phyloP scores from a whole-genome alignment of 331 rosid species.

The Quercus phellos region DNA sequence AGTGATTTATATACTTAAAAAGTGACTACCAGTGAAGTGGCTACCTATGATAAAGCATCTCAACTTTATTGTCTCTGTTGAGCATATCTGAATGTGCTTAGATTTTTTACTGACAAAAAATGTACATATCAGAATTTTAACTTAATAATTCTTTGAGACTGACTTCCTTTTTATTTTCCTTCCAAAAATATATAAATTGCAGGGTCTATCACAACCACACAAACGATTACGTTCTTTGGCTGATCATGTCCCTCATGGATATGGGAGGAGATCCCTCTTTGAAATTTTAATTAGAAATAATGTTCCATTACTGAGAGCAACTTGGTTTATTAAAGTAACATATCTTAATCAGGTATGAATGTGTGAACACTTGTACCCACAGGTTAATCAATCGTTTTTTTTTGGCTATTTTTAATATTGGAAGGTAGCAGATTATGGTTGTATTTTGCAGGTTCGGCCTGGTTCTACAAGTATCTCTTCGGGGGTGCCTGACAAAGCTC shows the following conservation, averaged over 20 bases:
- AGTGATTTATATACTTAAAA: neutral
- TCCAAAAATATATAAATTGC: neutral
- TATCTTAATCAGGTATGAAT: slow-evolving; percentile 84
- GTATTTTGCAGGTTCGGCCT: slow-evolving; percentile 64
- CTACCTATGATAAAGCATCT: neutral
- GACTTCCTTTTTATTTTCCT: neutral
- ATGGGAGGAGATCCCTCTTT: slow-evolving; percentile 64
- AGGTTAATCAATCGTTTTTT: neutral
- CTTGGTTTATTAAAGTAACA: slow-evolving; percentile 91
- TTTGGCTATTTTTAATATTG: slow-evolving; percentile 16
- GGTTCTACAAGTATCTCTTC: slow-evolving; percentile 57
- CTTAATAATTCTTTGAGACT: neutral
- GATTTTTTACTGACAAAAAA: neutral
- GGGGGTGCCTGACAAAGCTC: slow-evolving; percentile 73
- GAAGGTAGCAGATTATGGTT: slow-evolving; percentile 32
- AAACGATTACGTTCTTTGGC: slow-evolving; percentile 77
- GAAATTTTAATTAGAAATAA: slow-evolving; percentile 88
- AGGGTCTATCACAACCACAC: slow-evolving; percentile 98
- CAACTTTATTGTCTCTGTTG: neutral
- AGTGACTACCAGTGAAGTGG: neutral
- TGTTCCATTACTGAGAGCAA: slow-evolving; percentile 93
- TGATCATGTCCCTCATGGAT: slow-evolving; percentile 90
- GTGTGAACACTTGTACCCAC: slow-evolving; percentile 1
- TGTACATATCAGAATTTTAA: neutral
- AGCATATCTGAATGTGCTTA: neutral